These are phyloP conservation scores for Termitomyces sp. DNA, from an alignment of 768 basidiomycete genomes.

Conservation along the genomic window DNA sequence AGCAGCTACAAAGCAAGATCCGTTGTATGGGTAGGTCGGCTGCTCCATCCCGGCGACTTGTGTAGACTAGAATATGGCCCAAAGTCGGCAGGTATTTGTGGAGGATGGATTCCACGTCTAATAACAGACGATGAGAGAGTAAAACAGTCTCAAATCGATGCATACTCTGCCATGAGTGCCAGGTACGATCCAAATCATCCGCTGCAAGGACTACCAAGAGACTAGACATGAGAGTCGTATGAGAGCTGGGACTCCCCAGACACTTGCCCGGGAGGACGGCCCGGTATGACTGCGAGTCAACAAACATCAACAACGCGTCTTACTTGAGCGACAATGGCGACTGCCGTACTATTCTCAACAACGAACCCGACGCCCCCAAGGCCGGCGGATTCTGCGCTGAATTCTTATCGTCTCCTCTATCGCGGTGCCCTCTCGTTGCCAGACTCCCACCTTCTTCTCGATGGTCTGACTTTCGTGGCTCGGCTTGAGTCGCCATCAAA, in stretches of 20 bases:
- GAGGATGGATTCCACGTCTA: conserved; percentile 4
- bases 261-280: background rate
- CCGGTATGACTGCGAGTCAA: background rate
- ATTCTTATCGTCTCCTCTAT: conserved; percentile 57
- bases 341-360: conserved; percentile 5
- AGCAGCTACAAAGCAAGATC: conserved; percentile 4
- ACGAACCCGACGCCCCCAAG: conserved; percentile 18
- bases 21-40: background rate
- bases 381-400: conserved; percentile 5
- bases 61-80: conserved; percentile 4
- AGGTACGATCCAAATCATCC: background rate
- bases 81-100: conserved; percentile 2
- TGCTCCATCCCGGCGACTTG: background rate
- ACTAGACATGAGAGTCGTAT: conserved; percentile 7
- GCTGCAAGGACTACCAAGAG: conserved; percentile 6
- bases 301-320: conserved; percentile 14
- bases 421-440: conserved; percentile 71
- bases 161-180: conserved; percentile 6
- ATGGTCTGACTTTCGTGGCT: conserved; percentile 67
- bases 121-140: background rate
- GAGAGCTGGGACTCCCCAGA: background rate
- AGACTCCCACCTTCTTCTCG: conserved; percentile 66
- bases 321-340: background rate
- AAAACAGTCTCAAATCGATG: background rate
- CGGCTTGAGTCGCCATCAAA: conserved; percentile 36